Base-by-base conservation (phyloP, 257 asterid genomes). In the Agastache rugosa region DNA sequence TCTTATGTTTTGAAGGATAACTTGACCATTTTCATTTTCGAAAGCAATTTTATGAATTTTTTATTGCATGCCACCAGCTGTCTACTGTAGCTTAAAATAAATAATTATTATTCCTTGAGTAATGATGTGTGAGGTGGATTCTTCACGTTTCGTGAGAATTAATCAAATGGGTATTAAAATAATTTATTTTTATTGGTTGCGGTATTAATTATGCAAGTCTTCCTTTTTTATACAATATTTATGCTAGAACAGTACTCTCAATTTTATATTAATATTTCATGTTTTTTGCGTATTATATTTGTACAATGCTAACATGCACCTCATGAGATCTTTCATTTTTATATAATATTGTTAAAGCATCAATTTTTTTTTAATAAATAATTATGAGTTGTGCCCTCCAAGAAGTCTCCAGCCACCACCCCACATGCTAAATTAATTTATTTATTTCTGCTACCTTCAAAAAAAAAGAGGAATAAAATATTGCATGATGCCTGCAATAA, bases 271-370 rank as follows among this genome's bases (percentile, higher is more conserved):
- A 27, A 62, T 17, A 6, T 77, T 76, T 42, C 63, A 17, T 63
- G 72, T 75, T 77, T 77, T 75, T 80, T 80, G 83, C 72, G 82
- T 48, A 73, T 73, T 84, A 72, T 73, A 54, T 76, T 42, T 75
- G 50, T 68, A 35, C 81, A 74, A 77, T 25, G 81, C 83, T 74
- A 79, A 80, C 88, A 83, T 81, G 90, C 87, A 63, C 83, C 84
- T 77, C 83, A 67, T 81, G 75, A 60, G 63, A 73, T 59, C 65
- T 77, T 87, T 68, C 42, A 74, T 72, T 82, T 45, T 73, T 55
- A 55, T 72, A 39, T 66, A 45, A 63, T 53, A 4, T 51, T 68
- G 34, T 31, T 25, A 50, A 62, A 77, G 65, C 62, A 64, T 31
- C 60, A 53, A 7, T 54, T 27, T 45, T 29, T 63, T 17, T 39